Evolutionary conservation across 345 rosid genomes (phyloP).

Genomic region (Gossypium arboreum): DNA sequence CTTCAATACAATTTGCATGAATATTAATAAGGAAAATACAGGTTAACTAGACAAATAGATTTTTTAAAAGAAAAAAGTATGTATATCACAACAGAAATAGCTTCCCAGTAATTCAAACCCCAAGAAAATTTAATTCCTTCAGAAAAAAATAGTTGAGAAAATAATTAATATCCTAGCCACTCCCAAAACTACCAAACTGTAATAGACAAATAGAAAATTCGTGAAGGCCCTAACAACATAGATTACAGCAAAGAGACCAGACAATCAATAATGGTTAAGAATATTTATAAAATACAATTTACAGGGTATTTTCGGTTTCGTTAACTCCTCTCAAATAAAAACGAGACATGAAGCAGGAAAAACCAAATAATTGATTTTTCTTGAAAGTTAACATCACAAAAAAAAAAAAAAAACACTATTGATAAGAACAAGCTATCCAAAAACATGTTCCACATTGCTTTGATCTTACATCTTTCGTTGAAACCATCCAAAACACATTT

Average conservation of each 20-base stretch:
- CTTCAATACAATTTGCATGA: background rate
- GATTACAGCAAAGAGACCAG: background rate
- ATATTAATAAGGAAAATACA: background rate
- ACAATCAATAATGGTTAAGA: background rate
- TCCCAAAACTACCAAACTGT: background rate
- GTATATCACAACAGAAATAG: background rate
- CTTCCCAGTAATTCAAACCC: background rate
- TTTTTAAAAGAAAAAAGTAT: background rate
- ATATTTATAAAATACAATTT: background rate
- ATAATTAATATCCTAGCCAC: conserved; percentile 1
- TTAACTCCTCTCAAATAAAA: background rate
- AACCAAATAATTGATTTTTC: background rate
- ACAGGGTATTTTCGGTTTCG: background rate
- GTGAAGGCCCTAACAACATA: background rate
- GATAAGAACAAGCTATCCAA: background rate
- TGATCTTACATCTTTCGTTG: background rate
- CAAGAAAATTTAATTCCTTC: background rate
- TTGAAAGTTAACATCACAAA: background rate
- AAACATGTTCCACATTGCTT: background rate
- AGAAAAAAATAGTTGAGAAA: background rate
- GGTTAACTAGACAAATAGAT: background rate
- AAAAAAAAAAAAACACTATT: background rate
- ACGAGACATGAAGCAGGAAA: background rate
- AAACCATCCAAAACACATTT: conserved; percentile 1
- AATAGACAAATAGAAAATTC: background rate